These are phyloP conservation scores for Colletotrichum chrysophilum DNA, from an alignment of 2,329 filamentous ascomycete genomes.

Conservation along the genomic window DNA sequence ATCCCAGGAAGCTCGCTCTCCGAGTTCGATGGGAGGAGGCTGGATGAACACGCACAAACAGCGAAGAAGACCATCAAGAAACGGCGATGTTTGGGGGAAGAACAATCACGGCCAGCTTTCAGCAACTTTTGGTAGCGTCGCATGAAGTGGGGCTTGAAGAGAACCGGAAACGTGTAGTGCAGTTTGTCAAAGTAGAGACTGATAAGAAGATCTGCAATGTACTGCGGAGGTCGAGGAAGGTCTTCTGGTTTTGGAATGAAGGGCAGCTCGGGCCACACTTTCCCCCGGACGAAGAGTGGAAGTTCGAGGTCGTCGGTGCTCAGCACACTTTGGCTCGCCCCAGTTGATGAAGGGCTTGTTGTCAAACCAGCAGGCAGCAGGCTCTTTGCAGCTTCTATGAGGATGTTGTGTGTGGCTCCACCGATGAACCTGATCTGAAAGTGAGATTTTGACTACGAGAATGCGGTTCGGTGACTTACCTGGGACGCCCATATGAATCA, in stretches of 20 bases:
- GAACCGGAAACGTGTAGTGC: slow-evolving; percentile 31
- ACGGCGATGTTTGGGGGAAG: slow-evolving; percentile 16
- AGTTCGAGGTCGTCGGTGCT: slow-evolving; percentile 24
- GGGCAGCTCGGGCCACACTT: slow-evolving; percentile 30
- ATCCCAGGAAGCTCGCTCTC: slow-evolving; percentile 23
- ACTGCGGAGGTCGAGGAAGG: slow-evolving; percentile 29
- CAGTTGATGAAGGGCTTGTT: not conserved
- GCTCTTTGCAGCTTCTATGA: slow-evolving; percentile 31
- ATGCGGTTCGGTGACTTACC: slow-evolving; percentile 8
- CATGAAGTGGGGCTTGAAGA: slow-evolving; percentile 32
- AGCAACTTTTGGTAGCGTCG: slow-evolving; percentile 24
- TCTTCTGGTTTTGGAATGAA: slow-evolving; percentile 29
- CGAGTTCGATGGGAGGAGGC: slow-evolving; percentile 24
- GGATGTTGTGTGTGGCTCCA: slow-evolving; percentile 29
- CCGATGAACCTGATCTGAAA: slow-evolving; percentile 24
- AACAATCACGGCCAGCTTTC: not conserved
- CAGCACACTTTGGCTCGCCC: not conserved
- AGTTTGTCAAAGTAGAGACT: slow-evolving; percentile 32
- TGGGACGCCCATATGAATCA: slow-evolving; percentile 30
- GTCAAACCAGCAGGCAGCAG: slow-evolving; percentile 15
- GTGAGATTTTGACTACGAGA: not conserved
- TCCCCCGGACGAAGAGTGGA: slow-evolving; percentile 30
- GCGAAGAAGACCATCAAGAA: slow-evolving; percentile 34
- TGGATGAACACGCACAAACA: slow-evolving; percentile 32
- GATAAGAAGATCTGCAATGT: slow-evolving; percentile 31